Base-by-base conservation (phyloP, 352 stramenopile species). In the Phytophthora crassamura region DNA sequence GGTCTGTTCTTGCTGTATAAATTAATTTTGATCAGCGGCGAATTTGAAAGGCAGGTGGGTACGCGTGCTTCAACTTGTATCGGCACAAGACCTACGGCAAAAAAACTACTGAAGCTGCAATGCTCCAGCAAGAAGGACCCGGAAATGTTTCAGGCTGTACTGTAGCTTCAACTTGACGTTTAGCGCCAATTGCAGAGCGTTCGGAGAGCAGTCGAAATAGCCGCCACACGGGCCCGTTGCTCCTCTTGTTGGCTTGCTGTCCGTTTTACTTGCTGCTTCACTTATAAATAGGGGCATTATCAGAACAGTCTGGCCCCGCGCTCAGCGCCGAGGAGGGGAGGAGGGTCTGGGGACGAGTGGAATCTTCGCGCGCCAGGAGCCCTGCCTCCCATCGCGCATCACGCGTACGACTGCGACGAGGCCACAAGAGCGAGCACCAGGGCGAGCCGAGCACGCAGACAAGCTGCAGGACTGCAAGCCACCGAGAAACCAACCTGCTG, bases 211-310 rank as follows among this genome's bases (percentile, higher is more conserved):
- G 22, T 25, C 22, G 3, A 25, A 25, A 25, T 25, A 25, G 22
- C 22, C 3, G 22, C 22, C 1, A 25, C 22, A 25, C 22, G 22
- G 18, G 18, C 16, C n/a, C 1, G 0, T 1, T 34, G 25, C 3
- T 39, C n/a, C 12, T 14, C 8, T 5, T 12, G 14, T 47, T 57
- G 12, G 12, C 18, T 43, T 52, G 8, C 18, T 59, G 15, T 59
- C 45, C 25, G 25, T 73, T 57, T 48, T 28, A 20, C 46, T 22
- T 52, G 18, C 39, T 42, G 18, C 41, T 28, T 62, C 49, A 59
- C n/a, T 62, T 67, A 72, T 71, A 70, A 69, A 75, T 75, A 73
- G 66, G 25, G 4, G 47, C 36, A 63, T 49, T 69, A 72, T 67
- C 61, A 75, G 49, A 72, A 65, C 53, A 38, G 58, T 60, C 54